Conservation (phyloP, 495 filamentous ascomycete genomes). For the Xylaria palmicola region DNA sequence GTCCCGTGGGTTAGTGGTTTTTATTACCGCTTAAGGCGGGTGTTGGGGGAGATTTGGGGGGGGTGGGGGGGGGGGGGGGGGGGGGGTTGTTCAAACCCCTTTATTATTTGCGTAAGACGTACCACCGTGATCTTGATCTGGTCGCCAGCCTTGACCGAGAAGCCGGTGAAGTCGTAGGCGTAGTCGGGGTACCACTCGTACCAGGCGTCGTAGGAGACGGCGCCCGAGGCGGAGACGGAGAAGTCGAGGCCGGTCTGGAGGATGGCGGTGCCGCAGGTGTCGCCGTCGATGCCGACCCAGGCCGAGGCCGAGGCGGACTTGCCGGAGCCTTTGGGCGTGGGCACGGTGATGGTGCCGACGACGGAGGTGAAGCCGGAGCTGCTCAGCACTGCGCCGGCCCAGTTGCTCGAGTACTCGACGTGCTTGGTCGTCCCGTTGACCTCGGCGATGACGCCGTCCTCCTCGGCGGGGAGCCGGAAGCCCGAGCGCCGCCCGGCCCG, state of each 20-base stretch:
- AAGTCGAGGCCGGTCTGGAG: constrained; percentile 63
- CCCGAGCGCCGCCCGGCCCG: not conserved
- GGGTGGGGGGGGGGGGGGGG: too few relatives aligned
- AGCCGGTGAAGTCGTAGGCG: constrained; percentile 53
- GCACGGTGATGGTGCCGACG: constrained; percentile 56
- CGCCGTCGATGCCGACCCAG: constrained; percentile 64
- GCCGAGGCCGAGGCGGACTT: constrained; percentile 50
- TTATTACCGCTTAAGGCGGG: too few relatives aligned
- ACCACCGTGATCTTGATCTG: constrained; percentile 43
- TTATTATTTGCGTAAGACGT: constrained; percentile 11
- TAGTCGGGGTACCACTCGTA: constrained; percentile 63
- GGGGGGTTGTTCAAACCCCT: too few relatives aligned
- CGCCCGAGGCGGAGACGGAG: constrained; percentile 34
- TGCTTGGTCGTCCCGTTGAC: constrained; percentile 24
- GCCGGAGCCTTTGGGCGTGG: constrained; percentile 43
- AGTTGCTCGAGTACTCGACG: constrained; percentile 56
- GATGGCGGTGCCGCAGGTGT: constrained; percentile 57
- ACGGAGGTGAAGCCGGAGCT: constrained; percentile 52
- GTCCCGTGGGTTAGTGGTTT: too few relatives aligned
- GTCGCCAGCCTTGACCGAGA: constrained; percentile 54
- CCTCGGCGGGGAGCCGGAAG: constrained; percentile 4
- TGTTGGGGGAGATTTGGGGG: too few relatives aligned
- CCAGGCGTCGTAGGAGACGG: constrained; percentile 55
- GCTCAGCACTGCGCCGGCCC: constrained; percentile 57
- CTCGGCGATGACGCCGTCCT: not conserved